Percentiles rank a stretch among this genome's conserved stretches.
These are phyloP conservation scores for Hanseniaspora occidentalis DNA, from an alignment of 805 yeast genomes.

Conservation along the genomic window DNA sequence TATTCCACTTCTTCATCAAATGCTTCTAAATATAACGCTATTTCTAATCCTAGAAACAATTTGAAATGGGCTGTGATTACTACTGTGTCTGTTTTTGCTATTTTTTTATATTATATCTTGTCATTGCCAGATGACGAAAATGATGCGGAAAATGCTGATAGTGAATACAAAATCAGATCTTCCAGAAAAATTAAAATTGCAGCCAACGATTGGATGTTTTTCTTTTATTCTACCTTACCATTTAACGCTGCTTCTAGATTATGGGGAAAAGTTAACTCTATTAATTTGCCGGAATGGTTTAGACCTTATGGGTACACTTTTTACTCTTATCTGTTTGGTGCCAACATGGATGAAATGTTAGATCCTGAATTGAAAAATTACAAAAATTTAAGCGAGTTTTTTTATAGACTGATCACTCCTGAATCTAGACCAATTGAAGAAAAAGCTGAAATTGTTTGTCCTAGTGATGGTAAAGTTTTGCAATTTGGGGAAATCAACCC, in stretches of 20 bases:
- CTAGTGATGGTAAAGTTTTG: constrained; percentile 86
- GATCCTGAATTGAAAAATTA: constrained; percentile 69
- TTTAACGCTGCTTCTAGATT: constrained; percentile 80
- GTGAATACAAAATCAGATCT: neutral
- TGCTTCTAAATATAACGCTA: too few relatives aligned
- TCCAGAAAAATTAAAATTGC: constrained; percentile 21
- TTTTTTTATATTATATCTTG: neutral
- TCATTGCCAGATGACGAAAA: neutral
- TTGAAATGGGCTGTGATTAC: neutral
- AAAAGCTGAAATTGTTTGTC: constrained; percentile 59
- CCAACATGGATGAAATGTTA: constrained; percentile 75
- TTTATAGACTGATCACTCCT: constrained; percentile 69
- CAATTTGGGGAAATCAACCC: constrained; percentile 62
- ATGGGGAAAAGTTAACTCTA: constrained; percentile 86
- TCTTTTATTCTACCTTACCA: constrained; percentile 82
- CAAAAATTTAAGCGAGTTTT: constrained; percentile 78
- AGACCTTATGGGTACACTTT: constrained; percentile 70
- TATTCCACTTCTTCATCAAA: too few relatives aligned
- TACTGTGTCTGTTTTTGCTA: neutral
- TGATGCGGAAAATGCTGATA: neutral
- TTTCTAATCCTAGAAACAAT: neutral
- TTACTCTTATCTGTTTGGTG: constrained; percentile 76
- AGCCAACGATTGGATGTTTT: constrained; percentile 66
- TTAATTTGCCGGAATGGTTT: constrained; percentile 78
- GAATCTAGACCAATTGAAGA: constrained; percentile 66